These are phyloP conservation scores for Neoarthrinium moseri DNA, from an alignment of 2,329 filamentous ascomycete genomes.

Conservation along the genomic window DNA sequence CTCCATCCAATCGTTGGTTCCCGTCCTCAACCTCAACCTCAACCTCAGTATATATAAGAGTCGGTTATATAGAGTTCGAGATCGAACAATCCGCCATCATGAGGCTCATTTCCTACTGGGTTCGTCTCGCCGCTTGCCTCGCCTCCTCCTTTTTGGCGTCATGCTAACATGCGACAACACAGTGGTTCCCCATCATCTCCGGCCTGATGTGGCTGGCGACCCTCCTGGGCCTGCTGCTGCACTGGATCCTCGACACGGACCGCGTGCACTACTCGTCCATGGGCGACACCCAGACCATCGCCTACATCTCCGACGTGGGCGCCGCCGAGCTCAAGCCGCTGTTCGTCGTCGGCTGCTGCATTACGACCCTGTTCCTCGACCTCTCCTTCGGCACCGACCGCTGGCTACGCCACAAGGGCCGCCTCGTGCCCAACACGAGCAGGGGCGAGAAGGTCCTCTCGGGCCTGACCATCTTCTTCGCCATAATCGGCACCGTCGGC, in stretches of 20 bases:
- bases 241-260: slow-evolving; percentile 61
- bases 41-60: too few species aligned
- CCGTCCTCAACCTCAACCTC: too few species aligned
- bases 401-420: slow-evolving; percentile 78
- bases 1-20: too few species aligned
- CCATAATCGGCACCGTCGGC: slow-evolving; percentile 73
- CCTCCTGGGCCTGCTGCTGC: slow-evolving; percentile 67
- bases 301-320: slow-evolving; percentile 71
- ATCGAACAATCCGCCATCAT: slow-evolving; percentile 15
- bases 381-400: slow-evolving; percentile 78
- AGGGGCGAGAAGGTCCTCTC: slow-evolving; percentile 62
- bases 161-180: slow-evolving; percentile 8
- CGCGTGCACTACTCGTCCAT: slow-evolving; percentile 61
- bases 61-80: too few species aligned
- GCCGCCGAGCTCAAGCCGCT: slow-evolving; percentile 67
- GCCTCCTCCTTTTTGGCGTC: background rate
- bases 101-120: slow-evolving; percentile 32
- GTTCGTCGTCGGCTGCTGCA: slow-evolving; percentile 69
- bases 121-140: slow-evolving; percentile 21
- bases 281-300: slow-evolving; percentile 55
- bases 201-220: slow-evolving; percentile 65
- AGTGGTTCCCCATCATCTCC: slow-evolving; percentile 69
- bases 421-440: slow-evolving; percentile 72
- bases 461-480: slow-evolving; percentile 61
- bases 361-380: slow-evolving; percentile 79